Conservation (phyloP, 1,284 basidiomycete genomes). For the Hemileccinum hortonii region DNA sequence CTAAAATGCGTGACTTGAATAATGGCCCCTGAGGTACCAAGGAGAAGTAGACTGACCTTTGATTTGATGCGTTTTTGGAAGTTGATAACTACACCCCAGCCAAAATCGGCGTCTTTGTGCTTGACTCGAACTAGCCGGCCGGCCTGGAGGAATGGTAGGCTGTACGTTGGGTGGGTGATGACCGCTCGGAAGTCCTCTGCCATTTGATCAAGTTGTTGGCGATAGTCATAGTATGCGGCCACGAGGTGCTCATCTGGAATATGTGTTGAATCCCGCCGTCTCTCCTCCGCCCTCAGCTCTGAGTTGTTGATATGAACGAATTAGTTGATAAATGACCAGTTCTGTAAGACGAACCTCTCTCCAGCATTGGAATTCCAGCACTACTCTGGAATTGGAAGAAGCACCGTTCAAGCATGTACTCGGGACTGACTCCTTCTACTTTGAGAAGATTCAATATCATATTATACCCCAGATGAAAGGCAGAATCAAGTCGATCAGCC, state of each 20-base stretch:
- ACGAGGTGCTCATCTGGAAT: slow-evolving; percentile 85
- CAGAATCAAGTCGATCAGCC: slow-evolving; percentile 95
- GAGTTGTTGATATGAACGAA: slow-evolving; percentile 7
- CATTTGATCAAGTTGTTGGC: slow-evolving; percentile 90
- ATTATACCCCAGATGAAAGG: slow-evolving; percentile 99
- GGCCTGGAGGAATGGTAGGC: slow-evolving; percentile 89
- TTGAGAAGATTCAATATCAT: slow-evolving; percentile 99
- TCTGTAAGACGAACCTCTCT: slow-evolving; percentile 64
- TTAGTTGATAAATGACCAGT: not conserved
- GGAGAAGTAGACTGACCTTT: slow-evolving; percentile 49
- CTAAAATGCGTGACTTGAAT: slow-evolving; percentile 10
- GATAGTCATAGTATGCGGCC: slow-evolving; percentile 87
- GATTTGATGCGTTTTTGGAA: slow-evolving; percentile 83
- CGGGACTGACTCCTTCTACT: slow-evolving; percentile 97
- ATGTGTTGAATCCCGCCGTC: slow-evolving; percentile 60
- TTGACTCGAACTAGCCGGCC: slow-evolving; percentile 90
- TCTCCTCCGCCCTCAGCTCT: slow-evolving; percentile 82
- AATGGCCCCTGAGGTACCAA: not conserved
- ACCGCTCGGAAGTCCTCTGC: slow-evolving; percentile 86
- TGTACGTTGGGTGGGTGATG: slow-evolving; percentile 92
- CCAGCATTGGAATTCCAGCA: slow-evolving; percentile 83
- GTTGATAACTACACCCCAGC: slow-evolving; percentile 93
- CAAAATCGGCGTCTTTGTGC: slow-evolving; percentile 87
- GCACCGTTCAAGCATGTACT: slow-evolving; percentile 97
- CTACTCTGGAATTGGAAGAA: slow-evolving; percentile 99